Percentiles rank a stretch among this genome's conserved stretches.
These are phyloP conservation scores for Fusarium scirpi DNA, from an alignment of 2,329 filamentous ascomycete genomes.

Conservation along the genomic window DNA sequence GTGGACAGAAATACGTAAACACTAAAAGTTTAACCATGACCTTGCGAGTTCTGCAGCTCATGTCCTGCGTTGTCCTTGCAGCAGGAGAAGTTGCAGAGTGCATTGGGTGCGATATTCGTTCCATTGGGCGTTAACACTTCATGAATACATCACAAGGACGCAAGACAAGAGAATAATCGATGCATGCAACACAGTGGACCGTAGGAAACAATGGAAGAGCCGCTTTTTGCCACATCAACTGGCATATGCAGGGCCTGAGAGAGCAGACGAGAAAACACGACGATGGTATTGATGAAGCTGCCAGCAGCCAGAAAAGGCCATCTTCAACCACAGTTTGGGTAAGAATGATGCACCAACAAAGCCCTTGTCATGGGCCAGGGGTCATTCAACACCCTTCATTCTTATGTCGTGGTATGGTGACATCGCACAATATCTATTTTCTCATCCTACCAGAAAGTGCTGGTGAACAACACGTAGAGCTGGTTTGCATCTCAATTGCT, in stretches of 20 bases:
- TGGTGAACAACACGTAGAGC: slow-evolving; percentile 8
- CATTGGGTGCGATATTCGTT: neutral
- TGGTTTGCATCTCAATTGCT: slow-evolving; percentile 8
- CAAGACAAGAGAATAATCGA: slow-evolving; percentile 4
- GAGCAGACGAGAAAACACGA: slow-evolving; percentile 42
- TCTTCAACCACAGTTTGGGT: slow-evolving; percentile 19
- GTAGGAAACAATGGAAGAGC: slow-evolving; percentile 32
- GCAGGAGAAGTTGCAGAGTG: slow-evolving; percentile 1
- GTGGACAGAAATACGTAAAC: slow-evolving; percentile 5
- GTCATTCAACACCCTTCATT: slow-evolving; percentile 42
- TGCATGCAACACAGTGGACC: slow-evolving; percentile 39
- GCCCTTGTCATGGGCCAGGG: slow-evolving; percentile 41
- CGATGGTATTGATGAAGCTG: slow-evolving; percentile 15
- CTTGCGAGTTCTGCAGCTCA: neutral
- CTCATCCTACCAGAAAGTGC: slow-evolving; percentile 9
- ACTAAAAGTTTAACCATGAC: neutral
- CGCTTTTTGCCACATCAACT: slow-evolving; percentile 46
- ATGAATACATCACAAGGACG: neutral
- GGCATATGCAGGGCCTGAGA: slow-evolving; percentile 43
- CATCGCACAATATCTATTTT: slow-evolving; percentile 8
- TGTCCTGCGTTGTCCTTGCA: slow-evolving; percentile 17
- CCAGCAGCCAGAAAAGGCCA: slow-evolving; percentile 19
- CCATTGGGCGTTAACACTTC: slow-evolving; percentile 13
- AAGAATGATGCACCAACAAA: slow-evolving; percentile 10
- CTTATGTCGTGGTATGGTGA: slow-evolving; percentile 6